Percentiles rank a stretch among this genome's conserved stretches.
Evolutionary conservation across 2,329 filamentous ascomycete species (phyloP).

Genomic region (Fusarium sp.): DNA sequence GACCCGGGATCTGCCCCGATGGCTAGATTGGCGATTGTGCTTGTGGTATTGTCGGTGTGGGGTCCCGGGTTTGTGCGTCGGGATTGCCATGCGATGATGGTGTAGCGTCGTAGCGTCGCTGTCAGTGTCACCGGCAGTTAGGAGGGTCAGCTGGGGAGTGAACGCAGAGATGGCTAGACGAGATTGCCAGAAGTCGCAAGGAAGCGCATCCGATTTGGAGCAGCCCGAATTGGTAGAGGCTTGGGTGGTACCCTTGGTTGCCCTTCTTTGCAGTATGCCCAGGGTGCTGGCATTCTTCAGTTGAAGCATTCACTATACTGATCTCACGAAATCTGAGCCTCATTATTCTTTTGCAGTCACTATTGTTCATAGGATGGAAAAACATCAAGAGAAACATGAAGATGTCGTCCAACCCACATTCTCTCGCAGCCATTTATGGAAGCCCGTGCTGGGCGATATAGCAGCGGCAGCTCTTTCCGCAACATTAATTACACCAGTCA

Average conservation of each 20-base stretch:
- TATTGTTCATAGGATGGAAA: constrained; percentile 14
- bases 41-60: constrained; percentile 4
- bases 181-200: constrained; percentile 3
- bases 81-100: constrained; percentile 3
- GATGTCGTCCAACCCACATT: constrained; percentile 8
- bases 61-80: constrained; percentile 12
- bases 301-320: neutral
- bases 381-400: constrained; percentile 32
- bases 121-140: neutral
- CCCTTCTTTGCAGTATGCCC: neutral
- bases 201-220: neutral
- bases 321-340: neutral
- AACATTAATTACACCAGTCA: constrained; percentile 45
- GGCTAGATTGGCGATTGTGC: constrained; percentile 1
- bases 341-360: accelerated
- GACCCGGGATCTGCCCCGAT: constrained; percentile 32
- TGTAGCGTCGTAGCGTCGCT: neutral
- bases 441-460: constrained; percentile 41
- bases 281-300: neutral
- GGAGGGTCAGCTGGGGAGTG: neutral
- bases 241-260: neutral
- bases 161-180: neutral
- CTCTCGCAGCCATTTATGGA: constrained; percentile 27
- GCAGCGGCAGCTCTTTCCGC: constrained; percentile 46
- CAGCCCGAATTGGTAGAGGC: neutral